Percentiles rank a stretch among this genome's conserved stretches.
Evolutionary conservation across 2,329 filamentous ascomycete genomes (phyloP).

Genomic region (Sodiomyces alkalinus): DNA sequence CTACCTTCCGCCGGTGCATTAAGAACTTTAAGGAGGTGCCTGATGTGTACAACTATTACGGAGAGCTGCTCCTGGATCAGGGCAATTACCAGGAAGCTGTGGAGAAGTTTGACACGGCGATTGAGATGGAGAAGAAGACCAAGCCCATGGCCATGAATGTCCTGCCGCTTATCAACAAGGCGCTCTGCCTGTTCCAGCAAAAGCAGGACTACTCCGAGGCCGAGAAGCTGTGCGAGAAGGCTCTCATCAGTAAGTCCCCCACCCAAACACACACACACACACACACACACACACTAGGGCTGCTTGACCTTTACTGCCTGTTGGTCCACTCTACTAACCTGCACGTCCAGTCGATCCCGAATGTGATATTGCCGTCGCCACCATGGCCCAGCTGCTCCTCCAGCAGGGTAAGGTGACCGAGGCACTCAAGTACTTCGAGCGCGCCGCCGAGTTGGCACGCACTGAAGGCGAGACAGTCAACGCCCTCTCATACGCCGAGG

Average conservation of each 20-base stretch:
- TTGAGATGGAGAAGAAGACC: constrained; percentile 92
- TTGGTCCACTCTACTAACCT: too few relatives aligned
- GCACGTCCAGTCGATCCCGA: constrained; percentile 76
- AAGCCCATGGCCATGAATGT: constrained; percentile 97
- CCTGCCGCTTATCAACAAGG: constrained; percentile 95
- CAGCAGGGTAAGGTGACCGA: constrained; percentile 96
- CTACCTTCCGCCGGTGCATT: constrained; percentile 90
- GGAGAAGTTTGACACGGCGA: constrained; percentile 95
- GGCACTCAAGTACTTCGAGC: constrained; percentile 92
- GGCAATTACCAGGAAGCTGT: constrained; percentile 91
- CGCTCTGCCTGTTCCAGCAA: constrained; percentile 92
- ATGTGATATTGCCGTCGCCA: constrained; percentile 96
- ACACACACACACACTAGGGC: too few relatives aligned
- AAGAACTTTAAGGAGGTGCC: constrained; percentile 97
- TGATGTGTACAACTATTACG: constrained; percentile 99
- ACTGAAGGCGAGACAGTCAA: constrained; percentile 95
- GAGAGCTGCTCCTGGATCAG: constrained; percentile 91
- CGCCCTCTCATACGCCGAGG: constrained; percentile 90
- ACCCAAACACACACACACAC: too few relatives aligned
- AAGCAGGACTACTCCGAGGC: constrained; percentile 93
- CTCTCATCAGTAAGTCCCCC: constrained; percentile 67
- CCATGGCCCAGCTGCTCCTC: constrained; percentile 92
- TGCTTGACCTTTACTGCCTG: too few relatives aligned
- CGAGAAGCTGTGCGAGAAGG: constrained; percentile 93
- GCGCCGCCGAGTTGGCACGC: constrained; percentile 81